Evolutionary conservation across 495 filamentous ascomycete genomes (phyloP).

Genomic region (Neurospora sp.): DNA sequence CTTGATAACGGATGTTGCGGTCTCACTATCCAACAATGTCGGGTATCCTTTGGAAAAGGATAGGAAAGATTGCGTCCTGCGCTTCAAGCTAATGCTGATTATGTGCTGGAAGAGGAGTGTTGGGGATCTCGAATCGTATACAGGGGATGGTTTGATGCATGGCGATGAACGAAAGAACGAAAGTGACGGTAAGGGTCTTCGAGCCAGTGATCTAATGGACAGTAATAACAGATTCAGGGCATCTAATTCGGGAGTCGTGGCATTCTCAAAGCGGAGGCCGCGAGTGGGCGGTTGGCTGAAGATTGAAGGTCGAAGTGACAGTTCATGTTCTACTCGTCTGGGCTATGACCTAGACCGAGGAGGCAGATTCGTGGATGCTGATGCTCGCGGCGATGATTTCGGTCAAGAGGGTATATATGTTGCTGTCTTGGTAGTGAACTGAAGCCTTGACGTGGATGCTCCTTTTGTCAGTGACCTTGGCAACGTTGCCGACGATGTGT

Average conservation of each 20-base stretch:
- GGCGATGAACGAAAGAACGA: background rate
- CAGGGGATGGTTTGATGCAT: background rate
- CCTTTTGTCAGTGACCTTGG: constrained; percentile 39
- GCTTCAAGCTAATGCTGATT: background rate
- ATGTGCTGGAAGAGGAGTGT: background rate
- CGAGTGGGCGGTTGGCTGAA: background rate
- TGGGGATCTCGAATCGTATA: background rate
- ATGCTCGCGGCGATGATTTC: constrained; percentile 70
- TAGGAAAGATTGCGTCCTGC: background rate
- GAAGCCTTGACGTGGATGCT: constrained; percentile 24
- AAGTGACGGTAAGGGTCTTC: background rate
- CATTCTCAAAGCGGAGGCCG: background rate
- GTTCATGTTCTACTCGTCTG: background rate
- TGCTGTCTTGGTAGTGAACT: constrained; percentile 28
- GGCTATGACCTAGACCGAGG: constrained; percentile 42
- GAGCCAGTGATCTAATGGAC: background rate
- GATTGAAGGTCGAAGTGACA: background rate
- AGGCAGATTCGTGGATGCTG: constrained; percentile 52
- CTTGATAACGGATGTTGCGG: background rate
- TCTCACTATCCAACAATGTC: background rate
- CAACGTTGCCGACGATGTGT: constrained; percentile 38
- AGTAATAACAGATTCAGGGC: background rate
- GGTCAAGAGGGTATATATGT: constrained; percentile 36
- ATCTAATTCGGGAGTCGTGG: background rate
- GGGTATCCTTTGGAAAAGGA: background rate